Conservation (phyloP, 1,284 basidiomycete genomes). For the Takashimella koratensis region DNA sequence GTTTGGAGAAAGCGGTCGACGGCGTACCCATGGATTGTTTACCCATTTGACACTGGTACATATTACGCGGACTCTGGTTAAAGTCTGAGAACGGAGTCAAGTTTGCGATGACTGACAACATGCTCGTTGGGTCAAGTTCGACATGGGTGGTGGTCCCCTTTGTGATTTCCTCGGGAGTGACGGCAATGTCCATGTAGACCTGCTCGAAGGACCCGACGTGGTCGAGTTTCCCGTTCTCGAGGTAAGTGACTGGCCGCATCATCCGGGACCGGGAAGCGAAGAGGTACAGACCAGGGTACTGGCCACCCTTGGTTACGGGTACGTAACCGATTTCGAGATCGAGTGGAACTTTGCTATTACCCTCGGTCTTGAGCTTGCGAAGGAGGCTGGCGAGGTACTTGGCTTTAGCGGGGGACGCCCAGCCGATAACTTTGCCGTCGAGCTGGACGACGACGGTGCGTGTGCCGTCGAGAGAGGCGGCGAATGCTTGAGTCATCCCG, state of each 20-base stretch:
- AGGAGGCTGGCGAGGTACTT: conserved; percentile 76
- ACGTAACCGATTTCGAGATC: conserved; percentile 96
- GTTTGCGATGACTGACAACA: conserved; percentile 72
- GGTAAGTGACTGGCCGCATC: conserved; percentile 96
- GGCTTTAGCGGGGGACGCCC: conserved; percentile 74
- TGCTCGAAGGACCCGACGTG: conserved; percentile 97
- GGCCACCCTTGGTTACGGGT: conserved; percentile 83
- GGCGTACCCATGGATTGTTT: conserved; percentile 99
- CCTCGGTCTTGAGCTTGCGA: conserved; percentile 94
- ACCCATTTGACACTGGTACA: conserved; percentile 81
- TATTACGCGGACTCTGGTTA: conserved; percentile 69
- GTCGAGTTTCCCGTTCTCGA: conserved; percentile 81
- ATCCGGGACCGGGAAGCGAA: conserved; percentile 86
- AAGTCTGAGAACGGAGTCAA: conserved; percentile 79
- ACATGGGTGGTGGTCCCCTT: conserved; percentile 79
- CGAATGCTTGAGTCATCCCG: conserved; percentile 92
- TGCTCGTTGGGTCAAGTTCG: conserved; percentile 91
- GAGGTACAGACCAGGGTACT: conserved; percentile 94
- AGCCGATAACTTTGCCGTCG: conserved; percentile 94
- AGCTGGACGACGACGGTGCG: conserved; percentile 85
- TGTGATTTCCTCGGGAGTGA: conserved; percentile 85
- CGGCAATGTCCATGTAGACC: conserved; percentile 98
- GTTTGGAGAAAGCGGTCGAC: conserved; percentile 79
- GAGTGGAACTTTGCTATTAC: conserved; percentile 73
- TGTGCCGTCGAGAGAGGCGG: conserved; percentile 69